Evolutionary conservation across 2,329 filamentous ascomycete species (phyloP).

Genomic region (Pseudocercospora fijiensis): DNA sequence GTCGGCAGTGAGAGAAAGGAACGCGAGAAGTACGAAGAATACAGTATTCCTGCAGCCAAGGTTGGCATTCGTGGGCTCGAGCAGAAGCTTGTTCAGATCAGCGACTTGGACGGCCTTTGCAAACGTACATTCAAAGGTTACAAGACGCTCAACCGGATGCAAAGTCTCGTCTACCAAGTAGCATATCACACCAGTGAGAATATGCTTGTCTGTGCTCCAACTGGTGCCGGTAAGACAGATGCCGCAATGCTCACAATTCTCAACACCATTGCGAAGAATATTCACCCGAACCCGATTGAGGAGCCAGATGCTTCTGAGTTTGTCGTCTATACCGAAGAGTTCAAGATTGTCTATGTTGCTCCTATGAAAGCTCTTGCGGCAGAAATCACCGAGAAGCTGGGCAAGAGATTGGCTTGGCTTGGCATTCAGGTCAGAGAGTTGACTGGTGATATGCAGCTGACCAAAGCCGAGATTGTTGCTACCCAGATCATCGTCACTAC

Average conservation of each 20-base stretch:
- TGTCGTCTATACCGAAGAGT: conserved; percentile 77
- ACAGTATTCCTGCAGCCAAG: conserved; percentile 76
- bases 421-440: conserved; percentile 89
- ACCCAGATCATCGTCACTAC: conserved; percentile 99
- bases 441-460: conserved; percentile 98
- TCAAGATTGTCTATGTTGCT: conserved; percentile 98
- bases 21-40: conserved; percentile 79
- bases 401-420: conserved; percentile 88
- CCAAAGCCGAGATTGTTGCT: conserved; percentile 90
- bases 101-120: conserved; percentile 84
- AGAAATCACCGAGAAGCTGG: conserved; percentile 91
- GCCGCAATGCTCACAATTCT: conserved; percentile 95
- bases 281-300: conserved; percentile 75
- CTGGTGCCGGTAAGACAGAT: conserved; percentile 93
- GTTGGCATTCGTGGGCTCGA: conserved; percentile 71
- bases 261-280: conserved; percentile 84
- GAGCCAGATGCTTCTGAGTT: conserved; percentile 73
- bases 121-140: conserved; percentile 91
- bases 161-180: conserved; percentile 91
- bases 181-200: conserved; percentile 96
- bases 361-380: conserved; percentile 98
- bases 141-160: conserved; percentile 93
- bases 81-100: conserved; percentile 74
- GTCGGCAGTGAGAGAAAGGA: conserved; percentile 70
- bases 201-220: conserved; percentile 97